Percentiles rank a stretch among this genome's conserved stretches.
phyloP scores from a whole-genome alignment of 2,329 filamentous ascomycete genomes.

The Penicillium sp. region DNA sequence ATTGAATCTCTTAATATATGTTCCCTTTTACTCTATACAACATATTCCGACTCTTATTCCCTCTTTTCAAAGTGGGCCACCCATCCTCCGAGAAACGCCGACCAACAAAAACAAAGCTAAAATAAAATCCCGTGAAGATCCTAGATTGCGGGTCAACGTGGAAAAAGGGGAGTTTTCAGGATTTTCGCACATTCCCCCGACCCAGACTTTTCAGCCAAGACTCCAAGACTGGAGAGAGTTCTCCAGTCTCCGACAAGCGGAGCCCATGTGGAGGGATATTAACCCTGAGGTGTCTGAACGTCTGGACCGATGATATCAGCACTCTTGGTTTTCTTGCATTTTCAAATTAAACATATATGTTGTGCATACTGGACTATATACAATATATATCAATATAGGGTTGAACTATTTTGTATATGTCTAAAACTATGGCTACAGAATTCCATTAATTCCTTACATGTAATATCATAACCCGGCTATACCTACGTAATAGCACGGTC shows the following conservation, averaged over 20 bases:
- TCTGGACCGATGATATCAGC: slow-evolving; percentile 1
- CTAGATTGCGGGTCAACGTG: neutral
- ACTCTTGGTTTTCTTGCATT: neutral
- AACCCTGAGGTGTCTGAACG: neutral
- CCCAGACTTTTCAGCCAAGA: slow-evolving; percentile 3
- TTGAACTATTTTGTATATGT: too few relatives aligned
- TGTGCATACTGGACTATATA: neutral
- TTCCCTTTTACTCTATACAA: too few relatives aligned
- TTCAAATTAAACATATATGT: neutral
- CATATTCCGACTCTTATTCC: neutral
- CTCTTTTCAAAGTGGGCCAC: neutral
- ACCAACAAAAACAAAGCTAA: neutral
- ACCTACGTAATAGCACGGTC: slow-evolving; percentile 3
- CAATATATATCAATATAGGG: too few relatives aligned
- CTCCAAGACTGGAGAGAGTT: slow-evolving; percentile 4
- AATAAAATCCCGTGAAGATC: slow-evolving; percentile 2
- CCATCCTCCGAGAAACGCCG: neutral
- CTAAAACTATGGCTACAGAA: neutral
- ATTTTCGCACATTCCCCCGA: slow-evolving; percentile 13
- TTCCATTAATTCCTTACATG: neutral
- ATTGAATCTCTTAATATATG: neutral
- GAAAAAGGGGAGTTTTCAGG: neutral
- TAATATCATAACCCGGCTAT: neutral
- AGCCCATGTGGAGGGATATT: slow-evolving; percentile 1
- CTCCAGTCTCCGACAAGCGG: slow-evolving; percentile 9